A percentile compares a stretch with the other conserved stretches of the same genome.
Conservation (phyloP, 2,329 filamentous ascomycete species). For the Paracorniculantispora psalliotae region DNA sequence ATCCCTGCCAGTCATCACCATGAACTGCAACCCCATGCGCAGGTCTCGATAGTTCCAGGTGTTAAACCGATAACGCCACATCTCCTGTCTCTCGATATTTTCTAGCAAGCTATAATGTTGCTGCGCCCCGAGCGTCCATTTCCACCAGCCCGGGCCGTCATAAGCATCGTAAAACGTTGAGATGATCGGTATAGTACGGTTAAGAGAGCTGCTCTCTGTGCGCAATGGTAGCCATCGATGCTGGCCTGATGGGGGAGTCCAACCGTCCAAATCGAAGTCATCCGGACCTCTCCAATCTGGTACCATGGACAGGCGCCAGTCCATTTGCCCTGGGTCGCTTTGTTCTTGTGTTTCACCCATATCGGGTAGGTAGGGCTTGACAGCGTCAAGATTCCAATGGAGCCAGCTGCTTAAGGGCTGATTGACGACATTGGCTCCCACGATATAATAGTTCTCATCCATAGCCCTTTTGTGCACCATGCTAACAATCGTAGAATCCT, state of each 20-base stretch:
- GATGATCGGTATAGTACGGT: background rate
- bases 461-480: background rate
- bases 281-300: background rate
- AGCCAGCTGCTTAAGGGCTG: background rate
- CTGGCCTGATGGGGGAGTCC: background rate
- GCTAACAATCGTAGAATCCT: background rate
- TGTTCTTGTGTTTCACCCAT: background rate
- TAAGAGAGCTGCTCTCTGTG: background rate
- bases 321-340: background rate
- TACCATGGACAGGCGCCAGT: background rate
- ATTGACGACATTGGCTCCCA: background rate
- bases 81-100: background rate
- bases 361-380: background rate
- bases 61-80: background rate
- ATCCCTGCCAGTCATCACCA: background rate
- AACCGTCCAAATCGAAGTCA: background rate
- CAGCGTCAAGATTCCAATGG: background rate
- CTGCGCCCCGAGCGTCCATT: background rate
- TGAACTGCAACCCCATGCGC: background rate
- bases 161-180: background rate
- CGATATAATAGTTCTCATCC: background rate
- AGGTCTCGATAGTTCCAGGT: background rate
- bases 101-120: background rate
- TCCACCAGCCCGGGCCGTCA: background rate
- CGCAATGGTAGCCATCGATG: background rate